phyloP scores from a whole-genome alignment of 352 stramenopile species.

The Pythium chondricola region DNA sequence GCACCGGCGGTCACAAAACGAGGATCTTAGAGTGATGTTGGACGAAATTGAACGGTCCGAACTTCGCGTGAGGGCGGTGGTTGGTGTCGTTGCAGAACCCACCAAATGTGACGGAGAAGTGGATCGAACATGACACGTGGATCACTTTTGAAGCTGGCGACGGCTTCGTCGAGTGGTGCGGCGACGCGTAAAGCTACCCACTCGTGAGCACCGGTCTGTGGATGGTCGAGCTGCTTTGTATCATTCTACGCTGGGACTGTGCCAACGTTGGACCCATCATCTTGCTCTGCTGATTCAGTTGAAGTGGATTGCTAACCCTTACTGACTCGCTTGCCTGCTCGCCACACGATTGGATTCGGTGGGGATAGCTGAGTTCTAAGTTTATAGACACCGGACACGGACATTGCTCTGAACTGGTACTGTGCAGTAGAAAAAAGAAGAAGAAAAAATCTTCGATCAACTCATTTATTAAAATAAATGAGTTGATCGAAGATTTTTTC shows the following conservation, averaged over 20 bases:
- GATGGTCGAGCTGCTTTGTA: conserved; percentile 20
- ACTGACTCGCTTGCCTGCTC: no score
- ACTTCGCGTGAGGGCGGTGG: no score
- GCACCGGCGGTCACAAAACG: conserved; percentile 8
- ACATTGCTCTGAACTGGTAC: no score
- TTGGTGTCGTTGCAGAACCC: conserved; percentile 6
- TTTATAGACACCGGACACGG: no score
- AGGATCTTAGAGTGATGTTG: conserved; percentile 1
- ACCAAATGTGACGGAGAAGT: conserved; percentile 8
- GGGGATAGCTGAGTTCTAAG: no score
- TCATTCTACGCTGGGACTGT: conserved; percentile 15
- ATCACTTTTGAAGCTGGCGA: conserved; percentile 10
- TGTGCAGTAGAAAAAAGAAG: no score
- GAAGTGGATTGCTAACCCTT: no score
- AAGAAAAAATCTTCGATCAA: no score
- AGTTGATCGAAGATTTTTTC: no score
- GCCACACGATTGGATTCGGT: no score
- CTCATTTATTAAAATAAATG: no score
- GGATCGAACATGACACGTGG: conserved; percentile 18
- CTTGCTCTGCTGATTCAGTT: conserved; percentile 5
- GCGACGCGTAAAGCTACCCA: conserved; percentile 13
- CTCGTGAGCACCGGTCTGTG: conserved; percentile 6
- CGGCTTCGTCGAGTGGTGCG: conserved; percentile 11
- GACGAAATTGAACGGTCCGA: conserved; percentile 6
- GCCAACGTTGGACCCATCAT: conserved; percentile 11